A percentile compares a stretch with the other conserved stretches of the same genome.
phyloP scores from a whole-genome alignment of 495 filamentous ascomycete species.

The Cladorrhinum samala region DNA sequence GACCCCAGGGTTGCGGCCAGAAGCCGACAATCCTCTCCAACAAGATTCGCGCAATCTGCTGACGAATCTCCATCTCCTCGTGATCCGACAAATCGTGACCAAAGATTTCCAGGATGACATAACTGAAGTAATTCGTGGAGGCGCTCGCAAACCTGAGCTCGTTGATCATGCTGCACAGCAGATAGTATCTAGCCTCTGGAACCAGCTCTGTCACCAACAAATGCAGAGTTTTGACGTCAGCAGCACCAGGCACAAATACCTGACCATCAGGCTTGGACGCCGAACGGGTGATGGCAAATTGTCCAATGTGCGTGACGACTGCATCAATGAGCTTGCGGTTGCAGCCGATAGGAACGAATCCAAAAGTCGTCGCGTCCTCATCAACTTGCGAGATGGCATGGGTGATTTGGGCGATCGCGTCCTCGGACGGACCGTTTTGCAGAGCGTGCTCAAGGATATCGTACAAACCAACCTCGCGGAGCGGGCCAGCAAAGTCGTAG shows the following conservation, averaged over 20 bases:
- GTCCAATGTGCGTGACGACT: conserved; percentile 74
- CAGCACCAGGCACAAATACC: conserved; percentile 60
- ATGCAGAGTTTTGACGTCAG: conserved; percentile 69
- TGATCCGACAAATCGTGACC: conserved; percentile 68
- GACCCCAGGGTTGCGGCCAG: conserved; percentile 93
- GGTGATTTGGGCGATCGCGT: conserved; percentile 63
- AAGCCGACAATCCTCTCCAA: conserved; percentile 82
- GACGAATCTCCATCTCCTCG: conserved; percentile 73
- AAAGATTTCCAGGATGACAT: conserved; percentile 81
- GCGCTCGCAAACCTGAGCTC: conserved; percentile 86
- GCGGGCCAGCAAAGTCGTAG: conserved; percentile 50
- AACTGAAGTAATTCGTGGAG: conserved; percentile 89
- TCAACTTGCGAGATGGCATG: conserved; percentile 55
- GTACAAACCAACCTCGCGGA: conserved; percentile 59
- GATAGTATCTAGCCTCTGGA: conserved; percentile 76
- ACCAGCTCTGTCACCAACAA: conserved; percentile 65
- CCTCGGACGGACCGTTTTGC: conserved; percentile 54
- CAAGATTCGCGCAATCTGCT: conserved; percentile 82
- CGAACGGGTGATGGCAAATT: conserved; percentile 55
- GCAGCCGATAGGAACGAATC: conserved; percentile 57
- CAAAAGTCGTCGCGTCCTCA: conserved; percentile 52
- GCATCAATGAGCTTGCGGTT: conserved; percentile 71
- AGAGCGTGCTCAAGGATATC: conserved; percentile 61
- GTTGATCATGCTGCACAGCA: conserved; percentile 79
- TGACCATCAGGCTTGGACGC: conserved; percentile 50